Evolutionary conservation across 2,329 filamentous ascomycete genomes (phyloP).

Genomic region (Microdochium nivale): DNA sequence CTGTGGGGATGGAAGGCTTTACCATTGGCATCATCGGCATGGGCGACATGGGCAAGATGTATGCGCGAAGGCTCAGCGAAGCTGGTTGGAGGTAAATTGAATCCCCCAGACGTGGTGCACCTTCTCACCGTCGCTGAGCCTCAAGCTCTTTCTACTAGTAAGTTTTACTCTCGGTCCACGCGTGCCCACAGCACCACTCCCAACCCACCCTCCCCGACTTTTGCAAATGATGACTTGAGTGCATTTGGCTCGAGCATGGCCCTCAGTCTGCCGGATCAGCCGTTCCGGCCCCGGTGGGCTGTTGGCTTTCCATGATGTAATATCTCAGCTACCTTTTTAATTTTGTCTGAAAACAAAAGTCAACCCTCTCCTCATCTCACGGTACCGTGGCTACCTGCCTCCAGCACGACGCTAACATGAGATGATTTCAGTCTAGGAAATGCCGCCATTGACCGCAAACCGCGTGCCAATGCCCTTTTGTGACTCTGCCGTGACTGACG

Average conservation of each 20-base stretch:
- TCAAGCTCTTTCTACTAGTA: conserved; percentile 23
- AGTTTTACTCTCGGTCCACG: conserved; percentile 15
- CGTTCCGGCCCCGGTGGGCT: conserved; percentile 64
- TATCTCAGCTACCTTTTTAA: conserved; percentile 91
- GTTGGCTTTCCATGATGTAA: conserved; percentile 92
- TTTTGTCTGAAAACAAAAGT: conserved; percentile 66
- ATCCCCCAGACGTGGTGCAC: conserved; percentile 17
- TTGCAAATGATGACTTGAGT: conserved; percentile 96
- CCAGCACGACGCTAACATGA: not conserved
- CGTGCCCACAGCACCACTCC: not conserved
- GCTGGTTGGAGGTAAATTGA: conserved; percentile 92
- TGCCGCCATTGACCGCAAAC: not conserved
- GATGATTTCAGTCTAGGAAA: not conserved
- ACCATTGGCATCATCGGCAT: conserved; percentile 93
- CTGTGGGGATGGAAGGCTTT: conserved; percentile 54
- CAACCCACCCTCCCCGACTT: conserved; percentile 9
- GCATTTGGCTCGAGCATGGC: conserved; percentile 99
- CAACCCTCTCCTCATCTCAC: conserved; percentile 11
- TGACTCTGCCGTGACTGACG: conserved; percentile 8
- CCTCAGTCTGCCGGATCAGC: conserved; percentile 50
- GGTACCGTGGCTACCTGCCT: not conserved
- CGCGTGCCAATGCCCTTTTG: not conserved
- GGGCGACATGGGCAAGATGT: conserved; percentile 99
- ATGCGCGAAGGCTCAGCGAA: conserved; percentile 76
- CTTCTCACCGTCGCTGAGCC: conserved; percentile 7